Evolutionary conservation across 2,329 filamentous ascomycete species (phyloP).

Genomic region (Fusarium floridanum): DNA sequence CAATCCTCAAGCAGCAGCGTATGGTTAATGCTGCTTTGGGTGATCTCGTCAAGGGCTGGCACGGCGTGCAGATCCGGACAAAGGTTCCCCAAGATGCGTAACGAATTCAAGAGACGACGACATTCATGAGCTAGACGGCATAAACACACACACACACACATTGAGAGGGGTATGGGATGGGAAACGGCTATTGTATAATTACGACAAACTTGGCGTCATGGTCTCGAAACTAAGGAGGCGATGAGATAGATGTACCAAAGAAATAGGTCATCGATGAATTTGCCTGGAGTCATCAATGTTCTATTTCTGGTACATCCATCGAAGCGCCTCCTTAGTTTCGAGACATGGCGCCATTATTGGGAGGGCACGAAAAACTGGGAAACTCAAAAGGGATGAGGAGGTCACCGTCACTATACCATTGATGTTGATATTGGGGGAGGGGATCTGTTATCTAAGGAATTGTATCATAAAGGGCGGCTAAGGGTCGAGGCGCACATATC

Average conservation of each 20-base stretch:
- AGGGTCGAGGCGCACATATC: neutral
- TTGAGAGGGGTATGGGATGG: neutral
- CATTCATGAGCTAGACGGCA: neutral
- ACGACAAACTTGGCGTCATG: neutral
- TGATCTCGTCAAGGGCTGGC: conserved; percentile 84
- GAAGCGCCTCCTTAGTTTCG: neutral
- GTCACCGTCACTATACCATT: neutral
- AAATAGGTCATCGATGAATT: neutral
- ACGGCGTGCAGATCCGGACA: conserved; percentile 85
- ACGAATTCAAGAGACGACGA: conserved; percentile 2
- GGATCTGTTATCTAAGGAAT: neutral
- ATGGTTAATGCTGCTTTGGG: conserved; percentile 81
- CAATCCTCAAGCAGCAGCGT: conserved; percentile 84
- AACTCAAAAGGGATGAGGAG: neutral
- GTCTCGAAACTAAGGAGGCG: neutral
- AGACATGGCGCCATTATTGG: neutral
- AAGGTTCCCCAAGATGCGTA: conserved; percentile 56
- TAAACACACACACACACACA: neutral
- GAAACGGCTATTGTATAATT: neutral
- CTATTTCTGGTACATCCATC: neutral
- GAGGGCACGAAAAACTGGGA: neutral
- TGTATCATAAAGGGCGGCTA: neutral
- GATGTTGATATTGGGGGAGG: neutral
- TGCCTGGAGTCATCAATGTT: neutral
- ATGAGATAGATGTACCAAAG: too few species aligned